Conservation (phyloP, 352 stramenopile species). For the Phytopythium helicoides region DNA sequence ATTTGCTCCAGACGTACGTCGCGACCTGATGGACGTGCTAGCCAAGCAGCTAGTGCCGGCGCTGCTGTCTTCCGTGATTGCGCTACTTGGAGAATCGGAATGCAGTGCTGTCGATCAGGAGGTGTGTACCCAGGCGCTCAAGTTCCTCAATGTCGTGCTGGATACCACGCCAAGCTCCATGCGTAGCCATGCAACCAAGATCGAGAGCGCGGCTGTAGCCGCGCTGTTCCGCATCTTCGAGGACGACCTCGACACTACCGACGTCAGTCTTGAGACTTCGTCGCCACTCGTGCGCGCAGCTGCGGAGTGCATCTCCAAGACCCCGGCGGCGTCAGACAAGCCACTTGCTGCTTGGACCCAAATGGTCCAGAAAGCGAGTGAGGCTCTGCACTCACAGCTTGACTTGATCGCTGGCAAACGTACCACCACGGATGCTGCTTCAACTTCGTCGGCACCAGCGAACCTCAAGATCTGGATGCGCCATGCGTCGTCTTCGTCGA, state of each 20-base stretch:
- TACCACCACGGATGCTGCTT: constrained; percentile 3
- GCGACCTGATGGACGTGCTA: constrained; percentile 57
- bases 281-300: constrained; percentile 10
- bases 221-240: constrained; percentile 15
- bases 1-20: constrained; percentile 52
- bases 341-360: constrained; percentile 61
- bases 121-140: constrained; percentile 25
- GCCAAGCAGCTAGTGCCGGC: constrained; percentile 52
- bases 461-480: constrained; percentile 67
- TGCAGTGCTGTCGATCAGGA: constrained; percentile 17
- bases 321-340: constrained; percentile 66
- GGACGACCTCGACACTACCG: constrained; percentile 10
- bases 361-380: constrained; percentile 55
- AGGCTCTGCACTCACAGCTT: constrained; percentile 62
- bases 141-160: constrained; percentile 46
- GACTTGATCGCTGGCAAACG: constrained; percentile 66
- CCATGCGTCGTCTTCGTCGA: constrained; percentile 25
- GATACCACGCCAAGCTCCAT: constrained; percentile 52
- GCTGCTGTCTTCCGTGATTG: constrained; percentile 37
- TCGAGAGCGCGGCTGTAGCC: constrained; percentile 46
- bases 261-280: constrained; percentile 13
- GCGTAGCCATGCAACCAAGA: constrained; percentile 55
- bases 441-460: constrained; percentile 11
- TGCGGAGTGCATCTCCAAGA: constrained; percentile 38
- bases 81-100: constrained; percentile 18